Evolutionary conservation across 2,329 filamentous ascomycete genomes (phyloP).

Genomic region (Blastomyces silverae): DNA sequence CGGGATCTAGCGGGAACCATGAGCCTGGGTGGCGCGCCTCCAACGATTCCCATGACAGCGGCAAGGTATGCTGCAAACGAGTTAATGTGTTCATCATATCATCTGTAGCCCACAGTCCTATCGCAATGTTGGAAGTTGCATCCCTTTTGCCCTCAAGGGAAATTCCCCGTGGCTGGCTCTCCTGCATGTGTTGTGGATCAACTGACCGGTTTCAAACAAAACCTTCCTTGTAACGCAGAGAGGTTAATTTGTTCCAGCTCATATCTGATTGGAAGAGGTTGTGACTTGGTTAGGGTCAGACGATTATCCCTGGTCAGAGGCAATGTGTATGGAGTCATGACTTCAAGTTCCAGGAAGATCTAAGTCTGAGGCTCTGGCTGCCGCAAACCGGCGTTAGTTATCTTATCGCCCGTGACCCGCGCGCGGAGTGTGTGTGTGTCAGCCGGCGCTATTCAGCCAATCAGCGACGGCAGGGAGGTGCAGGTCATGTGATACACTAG

Average conservation of each 20-base stretch:
- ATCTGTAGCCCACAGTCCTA: neutral
- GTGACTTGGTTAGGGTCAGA: neutral
- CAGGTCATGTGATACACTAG: neutral
- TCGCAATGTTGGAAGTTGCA: conserved; percentile 1
- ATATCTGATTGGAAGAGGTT: neutral
- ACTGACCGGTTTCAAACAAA: conserved; percentile 10
- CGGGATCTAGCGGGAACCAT: neutral
- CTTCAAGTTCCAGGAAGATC: neutral
- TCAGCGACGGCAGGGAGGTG: neutral
- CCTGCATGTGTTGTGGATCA: conserved; percentile 8
- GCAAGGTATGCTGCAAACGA: neutral
- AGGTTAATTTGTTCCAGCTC: neutral
- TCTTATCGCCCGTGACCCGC: conserved; percentile 4
- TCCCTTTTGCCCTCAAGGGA: neutral
- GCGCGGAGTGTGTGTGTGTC: too few species aligned
- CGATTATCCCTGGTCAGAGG: conserved; percentile 8
- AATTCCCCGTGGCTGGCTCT: neutral
- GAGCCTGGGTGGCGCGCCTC: neutral
- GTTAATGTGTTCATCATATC: conserved; percentile 4
- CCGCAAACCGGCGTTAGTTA: neutral
- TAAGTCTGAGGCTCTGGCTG: neutral
- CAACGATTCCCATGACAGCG: neutral
- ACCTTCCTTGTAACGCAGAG: neutral
- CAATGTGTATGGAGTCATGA: neutral
- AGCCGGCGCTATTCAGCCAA: neutral